Conservation (phyloP, 1,284 basidiomycete genomes). For the Microbotryum silenes-acaulis region DNA sequence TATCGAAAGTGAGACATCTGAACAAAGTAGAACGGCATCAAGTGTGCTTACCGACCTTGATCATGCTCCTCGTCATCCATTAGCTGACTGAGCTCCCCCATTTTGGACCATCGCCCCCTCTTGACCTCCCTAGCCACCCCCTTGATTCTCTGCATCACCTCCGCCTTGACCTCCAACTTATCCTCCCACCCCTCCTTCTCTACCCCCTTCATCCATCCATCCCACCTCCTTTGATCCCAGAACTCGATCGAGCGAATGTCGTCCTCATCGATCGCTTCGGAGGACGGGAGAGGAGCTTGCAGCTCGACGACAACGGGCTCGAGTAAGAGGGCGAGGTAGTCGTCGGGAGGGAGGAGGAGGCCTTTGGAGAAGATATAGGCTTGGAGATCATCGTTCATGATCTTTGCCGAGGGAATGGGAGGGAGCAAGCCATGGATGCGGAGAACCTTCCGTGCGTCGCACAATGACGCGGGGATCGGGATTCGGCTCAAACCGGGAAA, state of each 20-base stretch:
- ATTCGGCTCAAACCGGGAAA: neutral
- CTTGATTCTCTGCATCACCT: neutral
- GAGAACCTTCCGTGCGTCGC: neutral
- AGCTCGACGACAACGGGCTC: neutral
- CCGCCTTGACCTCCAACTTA: conserved; percentile 2
- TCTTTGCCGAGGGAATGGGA: neutral
- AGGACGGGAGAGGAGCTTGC: neutral
- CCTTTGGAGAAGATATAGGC: neutral
- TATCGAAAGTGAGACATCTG: no score
- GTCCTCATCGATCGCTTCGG: neutral
- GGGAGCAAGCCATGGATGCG: neutral
- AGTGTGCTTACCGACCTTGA: neutral
- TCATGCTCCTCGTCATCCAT: neutral
- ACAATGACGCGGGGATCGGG: neutral
- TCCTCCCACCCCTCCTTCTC: conserved; percentile 9
- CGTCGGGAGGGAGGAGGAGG: neutral
- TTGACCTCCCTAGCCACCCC: neutral
- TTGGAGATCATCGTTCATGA: neutral
- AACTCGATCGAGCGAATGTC: conserved; percentile 11
- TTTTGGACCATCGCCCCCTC: neutral
- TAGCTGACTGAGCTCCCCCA: no score
- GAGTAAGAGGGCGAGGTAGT: neutral
- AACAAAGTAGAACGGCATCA: neutral
- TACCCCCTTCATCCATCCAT: neutral
- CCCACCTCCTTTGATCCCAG: conserved; percentile 5